phyloP scores from a whole-genome alignment of 1,139 yeast species.

The Debaryomyces sp. region DNA sequence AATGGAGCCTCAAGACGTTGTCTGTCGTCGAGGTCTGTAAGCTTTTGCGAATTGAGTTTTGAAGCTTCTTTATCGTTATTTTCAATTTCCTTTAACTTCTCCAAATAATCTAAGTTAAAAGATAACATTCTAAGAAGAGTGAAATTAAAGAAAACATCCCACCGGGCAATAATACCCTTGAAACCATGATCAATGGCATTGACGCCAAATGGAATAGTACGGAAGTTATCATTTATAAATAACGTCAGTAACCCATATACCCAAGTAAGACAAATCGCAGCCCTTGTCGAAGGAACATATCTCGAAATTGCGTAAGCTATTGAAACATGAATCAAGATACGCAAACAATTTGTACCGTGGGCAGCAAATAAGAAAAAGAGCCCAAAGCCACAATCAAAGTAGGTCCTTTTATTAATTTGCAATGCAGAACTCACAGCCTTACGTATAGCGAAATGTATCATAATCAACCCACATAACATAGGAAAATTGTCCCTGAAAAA shows the following conservation, averaged over 20 bases:
- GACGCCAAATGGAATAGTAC: slow-evolving; percentile 57
- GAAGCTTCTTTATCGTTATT: slow-evolving; percentile 15
- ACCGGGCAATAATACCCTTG: slow-evolving; percentile 77
- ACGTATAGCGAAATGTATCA: slow-evolving; percentile 57
- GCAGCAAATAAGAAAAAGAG: slow-evolving; percentile 66
- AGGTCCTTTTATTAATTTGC: slow-evolving; percentile 36
- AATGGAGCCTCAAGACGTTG: slow-evolving; percentile 70
- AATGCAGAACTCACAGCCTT: slow-evolving; percentile 26
- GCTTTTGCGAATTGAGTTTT: slow-evolving; percentile 15
- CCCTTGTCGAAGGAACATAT: slow-evolving; percentile 28
- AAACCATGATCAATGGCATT: slow-evolving; percentile 57
- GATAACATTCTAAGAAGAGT: slow-evolving; percentile 83
- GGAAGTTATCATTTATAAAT: slow-evolving; percentile 72
- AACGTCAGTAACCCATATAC: slow-evolving; percentile 72
- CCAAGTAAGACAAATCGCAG: slow-evolving; percentile 60
- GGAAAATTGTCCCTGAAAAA: slow-evolving; percentile 83
- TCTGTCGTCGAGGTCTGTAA: slow-evolving; percentile 52
- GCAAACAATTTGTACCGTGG: slow-evolving; percentile 76
- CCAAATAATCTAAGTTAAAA: slow-evolving; percentile 75
- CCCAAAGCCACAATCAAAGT: slow-evolving; percentile 77
- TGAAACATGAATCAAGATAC: slow-evolving; percentile 58
- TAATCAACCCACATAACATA: slow-evolving; percentile 55
- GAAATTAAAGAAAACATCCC: slow-evolving; percentile 97
- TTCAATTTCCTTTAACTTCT: slow-evolving; percentile 32
- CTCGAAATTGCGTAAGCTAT: slow-evolving; percentile 60